Conservation (phyloP, 2,329 filamentous ascomycete species). For the Cyclaneusma minus region DNA sequence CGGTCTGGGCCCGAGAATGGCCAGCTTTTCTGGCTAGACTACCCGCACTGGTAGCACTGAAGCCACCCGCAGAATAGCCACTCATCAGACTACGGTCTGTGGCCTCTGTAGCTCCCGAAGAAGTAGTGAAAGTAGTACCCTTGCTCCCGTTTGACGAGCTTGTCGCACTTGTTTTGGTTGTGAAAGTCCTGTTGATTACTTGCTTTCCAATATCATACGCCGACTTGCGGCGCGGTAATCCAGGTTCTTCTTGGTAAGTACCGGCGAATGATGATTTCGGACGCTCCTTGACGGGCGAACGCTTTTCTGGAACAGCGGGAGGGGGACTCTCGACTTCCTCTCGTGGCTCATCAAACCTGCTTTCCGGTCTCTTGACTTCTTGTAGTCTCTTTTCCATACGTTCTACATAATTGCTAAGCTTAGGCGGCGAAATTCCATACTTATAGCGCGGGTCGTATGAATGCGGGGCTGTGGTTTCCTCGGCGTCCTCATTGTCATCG, state of each 20-base stretch:
- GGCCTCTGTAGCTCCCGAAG: constrained; percentile 55
- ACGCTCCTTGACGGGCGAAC: constrained; percentile 26
- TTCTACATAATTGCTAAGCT: constrained; percentile 75
- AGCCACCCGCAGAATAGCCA: constrained; percentile 73
- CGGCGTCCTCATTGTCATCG: constrained; percentile 36
- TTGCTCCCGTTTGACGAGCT: constrained; percentile 60
- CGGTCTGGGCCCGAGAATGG: constrained; percentile 44
- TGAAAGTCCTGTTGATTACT: constrained; percentile 63
- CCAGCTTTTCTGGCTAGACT: constrained; percentile 61
- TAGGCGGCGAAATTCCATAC: constrained; percentile 44
- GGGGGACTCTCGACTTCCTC: constrained; percentile 7
- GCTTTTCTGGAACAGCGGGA: constrained; percentile 29
- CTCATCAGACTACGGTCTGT: constrained; percentile 88
- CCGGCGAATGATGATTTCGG: constrained; percentile 43
- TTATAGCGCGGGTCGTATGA: constrained; percentile 17
- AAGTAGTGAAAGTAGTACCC: constrained; percentile 48
- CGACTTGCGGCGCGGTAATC: constrained; percentile 51
- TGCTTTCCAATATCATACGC: constrained; percentile 62
- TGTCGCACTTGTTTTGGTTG: constrained; percentile 75
- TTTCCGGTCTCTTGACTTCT: constrained; percentile 41
- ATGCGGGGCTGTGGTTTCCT: constrained; percentile 29
- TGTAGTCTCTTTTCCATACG: constrained; percentile 77
- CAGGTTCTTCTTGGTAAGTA: constrained; percentile 23
- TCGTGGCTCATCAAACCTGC: constrained; percentile 1
- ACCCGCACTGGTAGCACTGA: constrained; percentile 90